Percentiles rank a stretch among this genome's conserved stretches.
phyloP scores from a whole-genome alignment of 192 early-diverging fungal genomes.

The Linnemannia zychae region DNA sequence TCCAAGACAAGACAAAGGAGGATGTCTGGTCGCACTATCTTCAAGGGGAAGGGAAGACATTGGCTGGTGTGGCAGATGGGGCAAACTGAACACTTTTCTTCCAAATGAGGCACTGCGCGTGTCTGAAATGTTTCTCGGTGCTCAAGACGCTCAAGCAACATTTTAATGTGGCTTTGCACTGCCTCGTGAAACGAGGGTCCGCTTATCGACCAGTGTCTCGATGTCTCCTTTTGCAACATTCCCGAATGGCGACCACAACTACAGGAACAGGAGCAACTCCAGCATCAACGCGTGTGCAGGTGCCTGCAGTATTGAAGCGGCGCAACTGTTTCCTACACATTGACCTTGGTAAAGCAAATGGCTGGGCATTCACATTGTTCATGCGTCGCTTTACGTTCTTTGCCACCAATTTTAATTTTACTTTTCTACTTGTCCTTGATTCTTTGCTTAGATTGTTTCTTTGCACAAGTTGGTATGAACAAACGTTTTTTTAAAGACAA shows the following conservation, averaged over 20 bases:
- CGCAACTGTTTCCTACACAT: conserved; percentile 67
- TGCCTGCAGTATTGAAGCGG: conserved; percentile 54
- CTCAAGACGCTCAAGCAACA: too few relatives aligned
- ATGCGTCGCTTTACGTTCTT: background rate
- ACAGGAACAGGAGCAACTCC: background rate
- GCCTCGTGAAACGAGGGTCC: background rate
- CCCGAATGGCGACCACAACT: background rate
- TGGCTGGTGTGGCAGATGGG: too few relatives aligned
- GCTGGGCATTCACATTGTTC: background rate
- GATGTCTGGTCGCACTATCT: too few relatives aligned
- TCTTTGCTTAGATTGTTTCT: conserved; percentile 74
- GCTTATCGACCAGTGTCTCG: background rate
- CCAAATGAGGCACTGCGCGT: too few relatives aligned
- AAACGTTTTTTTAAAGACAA: background rate
- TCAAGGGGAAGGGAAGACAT: background rate
- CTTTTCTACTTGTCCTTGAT: background rate
- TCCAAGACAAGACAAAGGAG: background rate
- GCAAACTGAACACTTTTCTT: too few relatives aligned
- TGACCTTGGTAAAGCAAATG: conserved; percentile 53
- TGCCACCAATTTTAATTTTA: conserved; percentile 48
- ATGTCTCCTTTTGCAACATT: background rate
- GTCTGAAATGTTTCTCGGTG: too few relatives aligned
- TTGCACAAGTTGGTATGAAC: conserved; percentile 79
- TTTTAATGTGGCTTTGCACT: background rate
- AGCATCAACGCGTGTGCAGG: conserved; percentile 23